Percentiles rank a stretch among this genome's conserved stretches.
Evolutionary conservation across 2,329 filamentous ascomycete species (phyloP).

Genomic region (Calonectria montana): DNA sequence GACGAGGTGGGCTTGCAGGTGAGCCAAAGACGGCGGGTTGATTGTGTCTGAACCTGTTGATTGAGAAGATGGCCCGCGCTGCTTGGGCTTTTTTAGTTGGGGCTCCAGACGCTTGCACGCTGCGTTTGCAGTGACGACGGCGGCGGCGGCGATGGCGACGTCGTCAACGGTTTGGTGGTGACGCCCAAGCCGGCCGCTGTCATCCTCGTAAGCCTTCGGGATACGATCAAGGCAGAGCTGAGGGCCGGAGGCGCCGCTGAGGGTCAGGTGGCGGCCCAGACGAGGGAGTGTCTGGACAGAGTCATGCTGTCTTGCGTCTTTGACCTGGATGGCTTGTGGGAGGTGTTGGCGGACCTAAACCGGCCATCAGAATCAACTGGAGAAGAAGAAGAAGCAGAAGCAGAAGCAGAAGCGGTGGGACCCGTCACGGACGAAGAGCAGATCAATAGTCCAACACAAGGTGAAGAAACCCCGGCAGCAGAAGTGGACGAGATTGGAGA

Average conservation of each 20-base stretch:
- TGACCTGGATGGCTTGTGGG: constrained; percentile 67
- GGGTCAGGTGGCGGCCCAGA: constrained; percentile 33
- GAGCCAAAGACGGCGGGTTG: constrained; percentile 27
- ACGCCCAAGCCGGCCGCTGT: constrained; percentile 58
- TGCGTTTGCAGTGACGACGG: constrained; percentile 46
- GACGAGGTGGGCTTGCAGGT: constrained; percentile 61
- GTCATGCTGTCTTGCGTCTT: constrained; percentile 69
- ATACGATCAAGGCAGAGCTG: constrained; percentile 53
- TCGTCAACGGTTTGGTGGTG: constrained; percentile 55
- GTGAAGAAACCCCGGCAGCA: background rate
- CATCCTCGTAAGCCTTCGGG: constrained; percentile 55
- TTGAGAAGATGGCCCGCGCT: background rate
- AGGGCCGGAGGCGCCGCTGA: constrained; percentile 23
- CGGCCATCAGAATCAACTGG: constrained; percentile 46
- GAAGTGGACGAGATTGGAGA: constrained; percentile 46
- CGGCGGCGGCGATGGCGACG: constrained; percentile 13
- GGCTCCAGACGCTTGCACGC: constrained; percentile 59
- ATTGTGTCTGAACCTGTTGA: background rate
- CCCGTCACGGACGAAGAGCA: background rate
- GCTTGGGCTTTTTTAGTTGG: constrained; percentile 48
- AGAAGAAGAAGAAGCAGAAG: constrained; percentile 45
- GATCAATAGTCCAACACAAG: background rate
- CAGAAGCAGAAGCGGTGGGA: constrained; percentile 42
- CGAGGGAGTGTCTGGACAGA: constrained; percentile 57
- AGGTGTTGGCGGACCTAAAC: constrained; percentile 61